Percentiles rank a stretch among this genome's conserved stretches.
Evolutionary conservation across 2,329 filamentous ascomycete species (phyloP).

Genomic region (Myotisia sp.): DNA sequence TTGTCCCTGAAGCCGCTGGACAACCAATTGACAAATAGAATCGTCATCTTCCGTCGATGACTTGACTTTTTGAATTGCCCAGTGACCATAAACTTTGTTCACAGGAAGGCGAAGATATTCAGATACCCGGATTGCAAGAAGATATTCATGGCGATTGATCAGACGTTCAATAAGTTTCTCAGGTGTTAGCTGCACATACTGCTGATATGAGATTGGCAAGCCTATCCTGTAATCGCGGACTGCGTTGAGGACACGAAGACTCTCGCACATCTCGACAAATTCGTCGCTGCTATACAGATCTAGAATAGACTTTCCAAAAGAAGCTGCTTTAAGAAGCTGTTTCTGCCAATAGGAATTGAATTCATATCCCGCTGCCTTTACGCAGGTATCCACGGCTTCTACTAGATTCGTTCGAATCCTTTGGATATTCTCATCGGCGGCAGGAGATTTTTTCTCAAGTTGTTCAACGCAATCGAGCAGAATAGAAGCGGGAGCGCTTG

Average conservation of each 20-base stretch:
- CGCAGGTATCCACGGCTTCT: conserved; percentile 85
- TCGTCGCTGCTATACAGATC: conserved; percentile 97
- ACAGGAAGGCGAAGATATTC: conserved; percentile 75
- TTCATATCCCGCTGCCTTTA: conserved; percentile 85
- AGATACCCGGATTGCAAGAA: conserved; percentile 76
- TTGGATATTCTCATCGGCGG: conserved; percentile 95
- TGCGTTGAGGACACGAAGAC: conserved; percentile 78
- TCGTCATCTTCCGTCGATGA: conserved; percentile 75
- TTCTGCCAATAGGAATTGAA: conserved; percentile 90
- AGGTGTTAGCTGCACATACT: conserved; percentile 79
- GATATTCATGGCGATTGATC: conserved; percentile 78
- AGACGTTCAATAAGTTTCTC: conserved; percentile 76
- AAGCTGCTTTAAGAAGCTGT: conserved; percentile 85
- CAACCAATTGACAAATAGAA: conserved; percentile 69
- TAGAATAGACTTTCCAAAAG: conserved; percentile 91
- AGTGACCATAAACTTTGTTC: conserved; percentile 87
- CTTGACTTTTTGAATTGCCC: conserved; percentile 89
- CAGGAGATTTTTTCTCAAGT: conserved; percentile 83
- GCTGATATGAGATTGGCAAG: conserved; percentile 79
- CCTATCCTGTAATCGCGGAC: conserved; percentile 85
- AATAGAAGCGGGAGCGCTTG: conserved; percentile 80
- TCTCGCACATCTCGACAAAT: conserved; percentile 97
- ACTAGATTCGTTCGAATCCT: conserved; percentile 75
- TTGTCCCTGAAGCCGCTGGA: conserved; percentile 73
- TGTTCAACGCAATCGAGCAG: conserved; percentile 83